Evolutionary conservation across 768 basidiomycete genomes (phyloP), one percentile per base, ranked within the genome.

Genomic region (Inosperma sp.): DNA sequence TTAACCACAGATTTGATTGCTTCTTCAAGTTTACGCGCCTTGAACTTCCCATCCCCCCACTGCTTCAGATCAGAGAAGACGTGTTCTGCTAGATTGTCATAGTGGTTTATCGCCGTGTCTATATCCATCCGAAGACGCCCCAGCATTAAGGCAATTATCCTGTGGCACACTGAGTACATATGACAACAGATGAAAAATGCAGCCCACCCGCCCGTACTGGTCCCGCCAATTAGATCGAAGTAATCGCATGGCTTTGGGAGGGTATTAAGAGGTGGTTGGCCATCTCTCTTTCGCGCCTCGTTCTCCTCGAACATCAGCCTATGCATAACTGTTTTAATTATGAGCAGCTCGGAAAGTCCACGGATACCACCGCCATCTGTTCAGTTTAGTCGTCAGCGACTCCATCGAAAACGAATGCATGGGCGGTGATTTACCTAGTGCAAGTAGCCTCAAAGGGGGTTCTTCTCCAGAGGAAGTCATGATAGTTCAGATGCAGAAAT

Each of bases 401-500:
- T 34, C 33, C 4, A 19, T 36, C 35, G 6, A 36, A 21, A 36
- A 21, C 8, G 7, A 8, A 16, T 21, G 4, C 8, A 17, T 36
- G 8, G 35, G n/a, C 2, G 34, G 9, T 36, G 34, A 36, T 36
- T 17, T 7, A 36, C 35, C 5, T 4, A 59, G 54, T 0, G 37
- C 59, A 2, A 54, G 56, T 26, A 3, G 7, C 6, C 19, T 31
- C 17, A n/a, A 54, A 44, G 41, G 47, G 0, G 51, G 40, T 33
- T 59, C 59, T 4, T 51, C 48, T 41, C 16, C 63, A 1, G 52
- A 58, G 2, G 48, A 52, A n/a, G n/a, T n/a, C n/a, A n/a, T n/a
- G n/a, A n/a, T n/a, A n/a, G n/a, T n/a, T n/a, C n/a, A n/a, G n/a
- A n/a, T n/a, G n/a, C n/a, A n/a, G n/a, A n/a, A n/a, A n/a, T n/a